These are phyloP conservation scores for Leptographium flavum DNA, from an alignment of 2,329 filamentous ascomycete genomes.

Conservation along the genomic window DNA sequence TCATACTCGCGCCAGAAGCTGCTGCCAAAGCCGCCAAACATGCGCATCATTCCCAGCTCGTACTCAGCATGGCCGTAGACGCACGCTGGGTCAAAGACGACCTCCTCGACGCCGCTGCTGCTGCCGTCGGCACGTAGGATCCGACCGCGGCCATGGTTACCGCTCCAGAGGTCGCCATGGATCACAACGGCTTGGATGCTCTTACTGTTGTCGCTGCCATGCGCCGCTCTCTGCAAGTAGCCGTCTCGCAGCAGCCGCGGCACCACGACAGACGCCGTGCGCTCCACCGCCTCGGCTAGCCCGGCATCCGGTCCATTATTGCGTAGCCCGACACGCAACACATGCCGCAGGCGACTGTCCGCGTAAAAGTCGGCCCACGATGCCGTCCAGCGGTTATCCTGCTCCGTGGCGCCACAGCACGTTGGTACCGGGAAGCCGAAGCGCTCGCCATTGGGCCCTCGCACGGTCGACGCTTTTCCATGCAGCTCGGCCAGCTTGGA, in stretches of 20 bases:
- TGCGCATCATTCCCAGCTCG: constrained; percentile 85
- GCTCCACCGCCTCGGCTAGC: constrained; percentile 49
- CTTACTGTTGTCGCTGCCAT: constrained; percentile 20
- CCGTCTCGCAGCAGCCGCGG: constrained; percentile 59
- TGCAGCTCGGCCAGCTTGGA: constrained; percentile 68
- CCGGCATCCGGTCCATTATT: constrained; percentile 51
- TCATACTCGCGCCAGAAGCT: constrained; percentile 69
- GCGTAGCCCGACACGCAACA: constrained; percentile 42
- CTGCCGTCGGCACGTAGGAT: constrained; percentile 25
- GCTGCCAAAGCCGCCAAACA: constrained; percentile 79
- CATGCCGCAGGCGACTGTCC: constrained; percentile 54
- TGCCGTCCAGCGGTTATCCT: constrained; percentile 59
- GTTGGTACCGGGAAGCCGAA: constrained; percentile 80
- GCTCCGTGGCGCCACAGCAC: constrained; percentile 72
- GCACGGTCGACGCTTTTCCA: constrained; percentile 51
- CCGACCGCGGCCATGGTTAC: constrained; percentile 57
- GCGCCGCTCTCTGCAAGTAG: constrained; percentile 29
- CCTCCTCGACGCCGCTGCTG: constrained; percentile 36
- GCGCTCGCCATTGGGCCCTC: constrained; percentile 41
- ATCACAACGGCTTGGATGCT: constrained; percentile 63
- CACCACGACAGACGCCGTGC: constrained; percentile 49
- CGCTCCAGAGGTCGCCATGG: constrained; percentile 90
- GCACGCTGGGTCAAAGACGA: constrained; percentile 69
- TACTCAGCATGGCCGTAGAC: constrained; percentile 83
- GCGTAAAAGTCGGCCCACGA: constrained; percentile 83